These are phyloP conservation scores for Friedmanniomyces simplex DNA, from an alignment of 495 filamentous ascomycete genomes.

Conservation along the genomic window DNA sequence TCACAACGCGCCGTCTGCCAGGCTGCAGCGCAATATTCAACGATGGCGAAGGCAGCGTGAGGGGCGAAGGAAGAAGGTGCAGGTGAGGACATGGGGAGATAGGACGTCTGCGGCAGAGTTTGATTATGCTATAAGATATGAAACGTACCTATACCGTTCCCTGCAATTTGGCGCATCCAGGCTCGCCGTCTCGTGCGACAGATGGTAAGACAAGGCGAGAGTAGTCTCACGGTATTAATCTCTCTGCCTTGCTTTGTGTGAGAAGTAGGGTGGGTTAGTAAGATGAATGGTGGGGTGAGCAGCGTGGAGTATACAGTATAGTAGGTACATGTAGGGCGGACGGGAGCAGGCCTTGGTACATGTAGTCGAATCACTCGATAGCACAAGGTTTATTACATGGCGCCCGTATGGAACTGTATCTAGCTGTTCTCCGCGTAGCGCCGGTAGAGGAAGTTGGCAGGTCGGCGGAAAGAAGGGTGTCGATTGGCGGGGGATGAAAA, in stretches of 20 bases:
- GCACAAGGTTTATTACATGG: neutral
- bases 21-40: no score
- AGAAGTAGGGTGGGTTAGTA: no score
- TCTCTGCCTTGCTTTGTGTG: neutral
- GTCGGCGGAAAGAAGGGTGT: neutral
- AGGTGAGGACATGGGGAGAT: neutral
- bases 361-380: neutral
- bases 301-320: neutral
- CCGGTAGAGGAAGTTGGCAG: no score
- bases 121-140: neutral
- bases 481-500: no score
- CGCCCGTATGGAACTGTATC: neutral
- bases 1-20: no score
- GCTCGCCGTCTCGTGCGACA: neutral
- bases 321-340: neutral
- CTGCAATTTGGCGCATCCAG: neutral
- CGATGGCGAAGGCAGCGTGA: neutral
- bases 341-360: neutral
- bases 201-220: neutral
- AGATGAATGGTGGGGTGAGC: neutral
- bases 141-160: conserved; percentile 3
- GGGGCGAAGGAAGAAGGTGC: neutral
- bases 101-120: neutral
- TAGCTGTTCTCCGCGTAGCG: neutral
- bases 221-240: neutral